Base-by-base conservation (phyloP, 2,329 filamentous ascomycete species). In the Hymenoscyphus linearis region DNA sequence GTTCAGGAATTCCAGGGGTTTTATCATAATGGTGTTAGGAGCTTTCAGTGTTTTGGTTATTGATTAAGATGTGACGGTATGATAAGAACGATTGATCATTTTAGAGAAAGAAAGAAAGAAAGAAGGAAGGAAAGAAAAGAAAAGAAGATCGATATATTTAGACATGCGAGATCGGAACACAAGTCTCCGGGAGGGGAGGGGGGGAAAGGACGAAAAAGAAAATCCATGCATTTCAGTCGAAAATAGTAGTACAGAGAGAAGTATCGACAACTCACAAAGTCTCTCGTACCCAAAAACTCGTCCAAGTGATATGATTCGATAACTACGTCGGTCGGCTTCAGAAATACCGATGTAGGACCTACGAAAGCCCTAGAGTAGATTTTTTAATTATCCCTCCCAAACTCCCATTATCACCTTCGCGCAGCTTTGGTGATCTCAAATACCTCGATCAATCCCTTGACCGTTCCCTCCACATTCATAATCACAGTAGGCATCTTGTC, bases 401-500 rank as follows among this genome's bases (percentile, higher is more conserved):
- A n/a, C n/a, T n/a, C n/a, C n/a, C n/a, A 50, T 31, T 31, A 12
- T 58, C 22, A 69, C 60, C 68, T 71, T 72, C 70, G 83, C 59
- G 80, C n/a, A n/a, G n/a, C 78, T 72, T 86, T 87, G 9, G 85
- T 88, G 62, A 89, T 87, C 69, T 87, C 82, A 70, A 95, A 95
- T 65, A 95, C 91, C 72, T 92, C 85, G 44, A 86, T 85, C 70
- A 96, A 75, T 0, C 90, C 90, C 69, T 90, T 85, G 56, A 93
- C 89, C 35, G 93, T 88, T 0, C 90, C 87, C 69, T 91, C 88
- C 2, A 93, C 89, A 69, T 96, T 95, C 84, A 93, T 91, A 68
- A 92, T 91, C 64, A 96, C 89, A 64, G 93, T 78, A 3, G 89
- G 88, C 78, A 93, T 91, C 78, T 90, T 90, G 71, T 92, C 88